Conservation (phyloP, 108 stramenopile species). For the Nitzschia putrida region DNA sequence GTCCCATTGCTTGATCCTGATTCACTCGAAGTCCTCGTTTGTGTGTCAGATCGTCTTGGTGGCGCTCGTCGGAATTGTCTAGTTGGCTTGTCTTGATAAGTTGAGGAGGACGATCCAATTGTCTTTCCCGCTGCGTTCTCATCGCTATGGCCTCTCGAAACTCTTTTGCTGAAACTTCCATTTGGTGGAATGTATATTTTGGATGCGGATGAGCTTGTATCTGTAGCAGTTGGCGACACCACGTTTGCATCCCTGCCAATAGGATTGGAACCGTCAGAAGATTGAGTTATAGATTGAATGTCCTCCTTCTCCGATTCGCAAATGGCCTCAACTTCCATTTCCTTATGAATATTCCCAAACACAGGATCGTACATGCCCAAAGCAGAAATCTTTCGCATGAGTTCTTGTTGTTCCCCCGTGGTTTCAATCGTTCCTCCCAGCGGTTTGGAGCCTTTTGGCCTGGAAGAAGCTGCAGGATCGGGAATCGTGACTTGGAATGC, state of each 20-base stretch:
- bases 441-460: neutral
- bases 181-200: conserved; percentile 5
- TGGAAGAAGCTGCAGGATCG: neutral
- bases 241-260: neutral
- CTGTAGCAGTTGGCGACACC: neutral
- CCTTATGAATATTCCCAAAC: conserved; percentile 20
- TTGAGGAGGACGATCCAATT: neutral
- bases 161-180: conserved; percentile 9
- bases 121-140: neutral
- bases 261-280: conserved; percentile 23
- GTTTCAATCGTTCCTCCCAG: conserved; percentile 22
- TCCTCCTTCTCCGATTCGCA: conserved; percentile 19
- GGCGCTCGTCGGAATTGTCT: neutral
- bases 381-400: conserved; percentile 38
- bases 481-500: neutral
- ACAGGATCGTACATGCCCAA: conserved; percentile 40
- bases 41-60: neutral
- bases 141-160: conserved; percentile 1
- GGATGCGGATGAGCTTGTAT: neutral
- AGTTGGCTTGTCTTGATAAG: neutral
- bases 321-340: neutral
- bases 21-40: neutral
- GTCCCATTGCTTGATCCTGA: conserved; percentile 4
- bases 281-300: conserved; percentile 7
- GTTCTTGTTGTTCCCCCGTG: conserved; percentile 16